phyloP scores from a whole-genome alignment of 2,329 filamentous ascomycete species.

The Phaeosphaeria sp. region DNA sequence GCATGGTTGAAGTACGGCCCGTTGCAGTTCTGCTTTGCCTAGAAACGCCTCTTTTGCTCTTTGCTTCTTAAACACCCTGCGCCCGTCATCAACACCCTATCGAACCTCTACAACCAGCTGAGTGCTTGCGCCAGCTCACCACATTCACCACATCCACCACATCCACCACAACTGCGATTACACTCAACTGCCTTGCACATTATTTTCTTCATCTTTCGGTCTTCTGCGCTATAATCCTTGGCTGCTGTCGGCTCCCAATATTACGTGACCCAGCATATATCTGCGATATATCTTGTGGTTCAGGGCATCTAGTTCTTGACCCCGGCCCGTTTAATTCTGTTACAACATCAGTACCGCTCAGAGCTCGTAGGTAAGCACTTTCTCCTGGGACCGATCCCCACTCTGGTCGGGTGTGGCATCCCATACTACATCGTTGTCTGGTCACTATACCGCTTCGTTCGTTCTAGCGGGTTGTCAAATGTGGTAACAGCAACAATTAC shows the following conservation, averaged over 20 bases:
- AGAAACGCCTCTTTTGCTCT: conserved; percentile 41
- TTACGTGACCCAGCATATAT: conserved; percentile 1
- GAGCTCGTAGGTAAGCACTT: background rate
- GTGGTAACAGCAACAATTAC: background rate
- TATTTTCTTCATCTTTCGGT: background rate
- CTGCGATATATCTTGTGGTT: conserved; percentile 20
- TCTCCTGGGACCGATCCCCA: background rate
- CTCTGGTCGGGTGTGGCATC: too few species aligned
- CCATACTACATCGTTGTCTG: background rate
- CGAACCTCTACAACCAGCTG: conserved; percentile 37
- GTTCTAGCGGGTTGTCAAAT: background rate
- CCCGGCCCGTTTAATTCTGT: background rate
- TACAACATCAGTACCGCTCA: background rate
- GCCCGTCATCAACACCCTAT: conserved; percentile 33
- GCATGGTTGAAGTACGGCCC: conserved; percentile 47
- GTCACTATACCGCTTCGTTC: background rate
- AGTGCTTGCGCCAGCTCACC: conserved; percentile 38
- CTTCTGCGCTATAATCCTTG: conserved; percentile 1
- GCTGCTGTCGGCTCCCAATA: background rate
- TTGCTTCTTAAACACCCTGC: conserved; percentile 37
- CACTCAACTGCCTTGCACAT: conserved; percentile 24
- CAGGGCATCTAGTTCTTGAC: background rate
- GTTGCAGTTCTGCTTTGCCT: conserved; percentile 48
- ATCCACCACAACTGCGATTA: background rate
- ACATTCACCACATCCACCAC: conserved; percentile 15